These are phyloP conservation scores for Nemania abortiva DNA, from an alignment of 2,329 filamentous ascomycete species.

Conservation along the genomic window DNA sequence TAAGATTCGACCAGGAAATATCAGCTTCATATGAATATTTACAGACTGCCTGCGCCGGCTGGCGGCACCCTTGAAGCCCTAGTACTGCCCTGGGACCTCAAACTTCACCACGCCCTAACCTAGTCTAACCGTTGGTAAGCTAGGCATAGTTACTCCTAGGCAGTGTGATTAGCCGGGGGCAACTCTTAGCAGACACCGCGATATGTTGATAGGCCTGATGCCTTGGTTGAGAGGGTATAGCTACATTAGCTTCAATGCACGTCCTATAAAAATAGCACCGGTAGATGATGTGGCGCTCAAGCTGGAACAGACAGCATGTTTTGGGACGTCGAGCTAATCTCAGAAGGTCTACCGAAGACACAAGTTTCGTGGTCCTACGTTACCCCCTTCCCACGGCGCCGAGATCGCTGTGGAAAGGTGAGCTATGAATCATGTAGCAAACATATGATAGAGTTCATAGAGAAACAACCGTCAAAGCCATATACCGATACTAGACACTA, in stretches of 20 bases:
- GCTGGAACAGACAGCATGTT: slow-evolving; percentile 16
- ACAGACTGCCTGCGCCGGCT: background rate
- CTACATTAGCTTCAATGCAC: background rate
- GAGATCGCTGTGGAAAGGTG: too few species aligned
- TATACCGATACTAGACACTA: background rate
- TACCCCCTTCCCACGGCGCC: too few species aligned
- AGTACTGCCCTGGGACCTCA: background rate
- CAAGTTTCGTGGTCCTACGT: background rate
- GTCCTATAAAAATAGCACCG: slow-evolving; percentile 31
- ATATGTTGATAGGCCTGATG: background rate
- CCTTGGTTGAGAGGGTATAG: background rate
- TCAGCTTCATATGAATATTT: slow-evolving; percentile 26
- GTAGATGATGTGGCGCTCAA: slow-evolving; percentile 36
- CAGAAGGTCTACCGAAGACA: slow-evolving; percentile 7
- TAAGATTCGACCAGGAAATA: background rate
- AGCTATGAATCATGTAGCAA: background rate
- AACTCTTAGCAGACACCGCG: background rate
- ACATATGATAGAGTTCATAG: background rate
- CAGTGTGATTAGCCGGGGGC: background rate
- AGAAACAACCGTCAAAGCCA: background rate
- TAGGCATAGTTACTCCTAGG: background rate
- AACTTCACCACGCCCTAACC: background rate
- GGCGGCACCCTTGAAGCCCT: background rate
- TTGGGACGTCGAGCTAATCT: slow-evolving; percentile 21
- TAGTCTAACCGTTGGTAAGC: background rate